Base-by-base conservation (phyloP, 2,329 filamentous ascomycete species). In the Cercospora brassicicola region DNA sequence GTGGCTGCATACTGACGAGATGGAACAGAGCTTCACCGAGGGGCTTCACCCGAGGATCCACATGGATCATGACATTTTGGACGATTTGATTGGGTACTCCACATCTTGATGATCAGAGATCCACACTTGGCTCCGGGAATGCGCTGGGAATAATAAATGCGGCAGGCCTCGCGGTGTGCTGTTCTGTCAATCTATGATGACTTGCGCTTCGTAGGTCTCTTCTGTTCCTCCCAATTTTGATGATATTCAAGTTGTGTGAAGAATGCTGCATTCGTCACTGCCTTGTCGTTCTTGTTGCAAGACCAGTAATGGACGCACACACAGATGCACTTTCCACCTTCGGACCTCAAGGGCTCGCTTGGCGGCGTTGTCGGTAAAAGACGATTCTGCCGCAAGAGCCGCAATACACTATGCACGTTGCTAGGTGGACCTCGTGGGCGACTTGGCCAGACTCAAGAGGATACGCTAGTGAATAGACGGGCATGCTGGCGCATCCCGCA, bases 1-100 rank as follows among this genome's bases (percentile, higher is more conserved):
- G 53, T 56, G 53, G 26, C 26, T 57, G 53, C 53, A 57, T 57
- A 57, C 53, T 57, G 53, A 56, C 53, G 53, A 56, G 53, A 56
- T 28, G 53, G 53, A 57, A 33, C 23, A 11, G 53, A 51, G 45
- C 45, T 51, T 51, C 45, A 51, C 30, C 53, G 53, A 57, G 53
- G 30, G 53, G 23, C 53, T 53, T 28, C 28, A 56, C 28, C 53
- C 53, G 53, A 57, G 53, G 26, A 26, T 26, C 30, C 26, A 30
- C 53, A 28, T 30, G 53, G 53, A 33, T n/a, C 26, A 15, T 56
- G 53, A 56, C 53, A 31, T 31, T 18, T 31, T n/a, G 5, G 8
- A 33, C 1, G n/a, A 0, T 7, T 10, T 33, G 53, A 57, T 57
- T 57, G 53, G 53, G 6, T 28, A 3, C 53, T 57, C 53, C 53